Base-by-base conservation (phyloP, 2,329 filamentous ascomycete species). In the Clonostachys rhizophaga region DNA sequence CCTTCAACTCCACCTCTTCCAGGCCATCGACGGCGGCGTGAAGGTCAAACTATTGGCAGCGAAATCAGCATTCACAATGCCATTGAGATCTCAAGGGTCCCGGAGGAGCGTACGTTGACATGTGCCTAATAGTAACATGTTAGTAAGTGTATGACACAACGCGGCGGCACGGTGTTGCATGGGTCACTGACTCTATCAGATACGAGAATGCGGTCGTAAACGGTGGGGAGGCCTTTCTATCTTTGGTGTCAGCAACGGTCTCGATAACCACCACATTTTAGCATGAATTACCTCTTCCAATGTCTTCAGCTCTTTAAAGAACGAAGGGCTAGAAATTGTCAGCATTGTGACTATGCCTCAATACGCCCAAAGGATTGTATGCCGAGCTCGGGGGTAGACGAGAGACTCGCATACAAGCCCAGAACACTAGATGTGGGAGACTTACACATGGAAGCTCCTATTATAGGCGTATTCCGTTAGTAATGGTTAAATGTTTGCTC, bases 21-120 rank as follows among this genome's bases (percentile, higher is more conserved):
- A 89, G 72, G 5, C 86, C 85, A 55, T 89, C 87, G 13, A 87
- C 83, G 50, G 79, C 70, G 49, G 78, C 74, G 63, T 87, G 84
- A 35, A 88, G 66, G 58, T 85, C 78, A 50, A 87, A 76, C 58
- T 83, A 74, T 49, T 87, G 71, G 58, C 86, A 79, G 52, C 76
- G 12, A 20, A 42, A 20, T 42, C 8, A 42, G 20, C 16, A 24
- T 14, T 13, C n/a, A n/a, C 4, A 6, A 8, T 30, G 24, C 24
- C 24, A 30, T 10, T 30, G 9, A 30, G 24, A 10, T 30, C 9
- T 30, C 9, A 10, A 30, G 9, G 9, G 24, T 9, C 9, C 24
- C 8, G 24, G 9, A 2, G 24, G 24, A 5, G 6, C 24, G 24
- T 6, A 30, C 24, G 24, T 30, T 30, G 24, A 30, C 24, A 30